Evolutionary conservation across 2,329 filamentous ascomycete species (phyloP), one percentile per base, ranked within the genome.

Genomic region (Trichoderma sp.): DNA sequence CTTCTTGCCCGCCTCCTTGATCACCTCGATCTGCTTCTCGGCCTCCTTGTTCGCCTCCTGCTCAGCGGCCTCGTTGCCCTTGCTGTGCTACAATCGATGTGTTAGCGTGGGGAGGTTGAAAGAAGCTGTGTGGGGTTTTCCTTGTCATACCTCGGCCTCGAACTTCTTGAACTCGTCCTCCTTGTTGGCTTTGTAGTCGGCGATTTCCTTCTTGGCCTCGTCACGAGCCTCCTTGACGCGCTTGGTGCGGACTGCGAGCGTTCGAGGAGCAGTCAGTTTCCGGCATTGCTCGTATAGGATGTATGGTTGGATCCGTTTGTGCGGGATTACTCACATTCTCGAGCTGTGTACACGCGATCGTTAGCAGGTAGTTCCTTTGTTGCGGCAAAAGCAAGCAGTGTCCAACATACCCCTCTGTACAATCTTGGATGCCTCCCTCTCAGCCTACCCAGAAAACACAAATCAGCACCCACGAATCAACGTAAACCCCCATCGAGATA

Each of bases 341-440:
- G 89, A 79, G 94, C 93, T 97, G 77, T 34, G 71, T 70, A 76
- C 56, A 47, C 57, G 34, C 69, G 73, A 28, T 9, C 9, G 39
- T 12, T 12, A 14, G 34, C 6, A 39, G 34, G 34, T 36, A 66
- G 34, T 36, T 7, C 28, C 8, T 36, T 18, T 18, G 11, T 18
- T 8, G 6, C 24, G 21, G 32, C n/a, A 9, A 66, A 28, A 24
- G 36, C n/a, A 47, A 73, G 64, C 73, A 58, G 21, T 60, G 60
- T 12, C n/a, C 53, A 51, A 82, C 85, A 73, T 83, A 97, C 95
- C 93, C 89, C 96, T 94, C 84, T 98, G 95, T 72, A 99, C 95
- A 82, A 99, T 99, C 89, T 98, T 98, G 85, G 97, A 95, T 74
- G 96, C 96, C 84, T 98, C 95, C 84, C 94, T 92, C 89, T 99